These are phyloP conservation scores for Populus hybrid DNA, from an alignment of 441 rosid species.

Conservation along the genomic window DNA sequence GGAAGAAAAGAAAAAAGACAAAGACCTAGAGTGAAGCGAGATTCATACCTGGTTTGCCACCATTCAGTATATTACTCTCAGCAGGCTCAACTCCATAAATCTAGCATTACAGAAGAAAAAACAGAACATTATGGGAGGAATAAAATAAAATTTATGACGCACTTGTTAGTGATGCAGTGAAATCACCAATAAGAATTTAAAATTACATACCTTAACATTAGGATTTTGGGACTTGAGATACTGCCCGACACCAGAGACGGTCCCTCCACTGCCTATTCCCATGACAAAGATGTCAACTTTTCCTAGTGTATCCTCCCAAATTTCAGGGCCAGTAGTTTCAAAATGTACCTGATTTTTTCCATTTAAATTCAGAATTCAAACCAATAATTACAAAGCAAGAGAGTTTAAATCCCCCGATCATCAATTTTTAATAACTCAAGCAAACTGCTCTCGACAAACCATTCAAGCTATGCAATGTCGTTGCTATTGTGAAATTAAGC, in stretches of 20 bases:
- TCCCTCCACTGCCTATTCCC: slow-evolving; percentile 98
- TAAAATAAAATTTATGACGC: neutral
- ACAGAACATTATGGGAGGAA: slow-evolving; percentile 6
- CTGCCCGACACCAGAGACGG: slow-evolving; percentile 88
- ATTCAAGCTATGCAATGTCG: neutral
- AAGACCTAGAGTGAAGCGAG: neutral
- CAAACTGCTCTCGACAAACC: neutral
- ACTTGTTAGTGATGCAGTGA: neutral
- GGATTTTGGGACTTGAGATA: slow-evolving; percentile 87
- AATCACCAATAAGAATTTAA: neutral
- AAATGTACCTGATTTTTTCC: slow-evolving; percentile 56
- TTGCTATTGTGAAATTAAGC: neutral
- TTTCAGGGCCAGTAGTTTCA: slow-evolving; percentile 94
- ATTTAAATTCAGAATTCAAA: slow-evolving; percentile 8
- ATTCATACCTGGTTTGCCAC: slow-evolving; percentile 84
- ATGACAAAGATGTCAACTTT: slow-evolving; percentile 86
- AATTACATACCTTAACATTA: slow-evolving; percentile 62
- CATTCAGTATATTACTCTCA: slow-evolving; percentile 87
- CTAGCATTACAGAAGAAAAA: slow-evolving; percentile 30
- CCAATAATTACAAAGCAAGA: neutral
- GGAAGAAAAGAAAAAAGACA: neutral
- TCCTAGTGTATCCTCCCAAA: slow-evolving; percentile 91
- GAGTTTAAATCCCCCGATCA: neutral
- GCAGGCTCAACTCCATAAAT: slow-evolving; percentile 95
- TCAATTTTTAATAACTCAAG: neutral